Evolutionary conservation across 306 rosid species (phyloP).

Genomic region (Boehmeria nivea): DNA sequence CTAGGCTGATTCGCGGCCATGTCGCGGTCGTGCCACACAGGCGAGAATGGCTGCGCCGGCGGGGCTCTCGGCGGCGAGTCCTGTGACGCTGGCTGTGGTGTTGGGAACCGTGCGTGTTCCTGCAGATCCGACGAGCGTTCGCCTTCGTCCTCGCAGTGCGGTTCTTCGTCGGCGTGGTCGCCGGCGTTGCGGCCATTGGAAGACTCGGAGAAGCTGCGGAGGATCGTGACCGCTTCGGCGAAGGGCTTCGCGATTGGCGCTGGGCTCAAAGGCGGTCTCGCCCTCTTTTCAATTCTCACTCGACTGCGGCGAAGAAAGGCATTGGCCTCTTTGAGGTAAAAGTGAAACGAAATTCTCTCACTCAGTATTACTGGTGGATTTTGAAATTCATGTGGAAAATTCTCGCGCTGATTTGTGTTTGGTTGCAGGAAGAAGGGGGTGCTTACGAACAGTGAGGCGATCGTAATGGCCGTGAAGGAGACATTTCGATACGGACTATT

Average conservation of each 20-base stretch:
- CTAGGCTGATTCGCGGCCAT: conserved; percentile 28
- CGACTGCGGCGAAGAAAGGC: conserved; percentile 60
- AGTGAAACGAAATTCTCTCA: neutral
- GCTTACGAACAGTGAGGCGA: conserved; percentile 60
- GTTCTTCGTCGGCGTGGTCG: neutral
- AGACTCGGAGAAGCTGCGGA: conserved; percentile 55
- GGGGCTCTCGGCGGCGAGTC: conserved; percentile 14
- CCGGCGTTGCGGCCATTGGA: conserved; percentile 35
- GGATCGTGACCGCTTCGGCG: conserved; percentile 58
- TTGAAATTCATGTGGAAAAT: neutral
- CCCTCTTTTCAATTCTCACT: conserved; percentile 76
- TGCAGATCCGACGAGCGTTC: conserved; percentile 17
- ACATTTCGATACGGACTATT: conserved; percentile 87
- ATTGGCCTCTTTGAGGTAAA: conserved; percentile 47
- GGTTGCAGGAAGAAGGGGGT: conserved; percentile 49
- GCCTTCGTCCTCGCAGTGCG: conserved; percentile 20
- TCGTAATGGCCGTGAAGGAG: conserved; percentile 66
- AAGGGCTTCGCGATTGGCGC: conserved; percentile 94
- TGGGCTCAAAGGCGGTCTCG: conserved; percentile 90
- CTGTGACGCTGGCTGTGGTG: too few relatives aligned
- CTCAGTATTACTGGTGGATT: too few relatives aligned
- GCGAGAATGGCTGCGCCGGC: conserved; percentile 19
- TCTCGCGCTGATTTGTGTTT: neutral
- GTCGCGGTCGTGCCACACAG: conserved; percentile 33
- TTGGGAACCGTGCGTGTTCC: conserved; percentile 39